Evolutionary conservation across 116 monocot species (phyloP), one percentile per base, ranked within the genome.

Genomic region (Zostera marina): DNA sequence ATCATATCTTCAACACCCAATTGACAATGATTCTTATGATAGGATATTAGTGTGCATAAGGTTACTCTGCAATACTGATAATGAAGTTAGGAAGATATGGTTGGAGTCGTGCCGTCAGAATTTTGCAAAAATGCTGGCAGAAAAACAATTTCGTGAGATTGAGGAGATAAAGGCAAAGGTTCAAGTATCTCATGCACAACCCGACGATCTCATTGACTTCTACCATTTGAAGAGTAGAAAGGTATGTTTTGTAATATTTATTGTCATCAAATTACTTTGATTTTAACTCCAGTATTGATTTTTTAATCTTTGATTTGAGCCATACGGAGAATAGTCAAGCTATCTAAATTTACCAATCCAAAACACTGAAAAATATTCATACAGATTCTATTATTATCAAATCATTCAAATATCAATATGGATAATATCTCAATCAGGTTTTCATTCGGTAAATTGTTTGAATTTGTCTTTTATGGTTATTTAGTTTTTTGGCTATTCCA

Each of bases 171-270:
- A 79, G 64, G 87, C 79, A 2, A 79, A 82, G 64, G 77, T 77
- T 11, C 82, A 79, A 43, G 74, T 77, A 52, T 74, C 74, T 63
- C 69, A 82, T 71, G 79, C 87, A 24, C 87, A 82, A 63, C 82
- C 79, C 9, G 87, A 87, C 71, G 87, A 87, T 77, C 82, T 87
- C 45, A 87, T 87, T 72, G 87, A 82, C 64, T 87, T 87, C 63
- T 82, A 87, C 60, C 87, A 87, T 72, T 74, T 87, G 73, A 87
- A 87, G 72, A 82, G 82, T 52, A 70, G 87, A 63, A 82, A 71
- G 87, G 87, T 87, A 63, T 52, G 38, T 59, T 44, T 19, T 59
- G 17, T 59, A n/a, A n/a, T n/a, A n/a, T n/a, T n/a, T n/a, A 42
- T 22, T 41, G 1, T 40, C 14, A 38, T 24, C 14, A 38, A 10